Conservation (phyloP, 1,284 basidiomycete genomes). For the Cutaneotrichosporon spelunceum region DNA sequence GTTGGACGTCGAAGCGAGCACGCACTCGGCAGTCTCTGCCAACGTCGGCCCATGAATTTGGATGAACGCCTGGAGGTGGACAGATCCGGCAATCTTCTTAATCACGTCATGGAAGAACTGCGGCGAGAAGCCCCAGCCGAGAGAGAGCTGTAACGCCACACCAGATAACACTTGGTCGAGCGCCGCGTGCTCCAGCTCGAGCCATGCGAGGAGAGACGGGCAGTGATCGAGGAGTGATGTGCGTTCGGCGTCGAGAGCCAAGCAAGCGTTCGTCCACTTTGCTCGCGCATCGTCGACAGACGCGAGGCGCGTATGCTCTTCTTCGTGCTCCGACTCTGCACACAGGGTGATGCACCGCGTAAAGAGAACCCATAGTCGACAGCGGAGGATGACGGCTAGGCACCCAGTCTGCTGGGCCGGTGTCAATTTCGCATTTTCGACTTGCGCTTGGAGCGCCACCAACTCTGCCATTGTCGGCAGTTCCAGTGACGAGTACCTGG, state of each 20-base stretch:
- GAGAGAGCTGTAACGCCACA: slow-evolving; percentile 2
- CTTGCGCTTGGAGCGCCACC: neutral
- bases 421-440: slow-evolving; percentile 23
- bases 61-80: slow-evolving; percentile 8
- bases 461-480: slow-evolving; percentile 2
- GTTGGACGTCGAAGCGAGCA: slow-evolving; percentile 7
- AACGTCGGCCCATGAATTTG: slow-evolving; percentile 2
- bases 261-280: slow-evolving; percentile 5
- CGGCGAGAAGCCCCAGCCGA: slow-evolving; percentile 9
- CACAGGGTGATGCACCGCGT: neutral
- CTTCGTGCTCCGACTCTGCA: neutral
- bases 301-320: slow-evolving; percentile 5
- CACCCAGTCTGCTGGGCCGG: slow-evolving; percentile 2
- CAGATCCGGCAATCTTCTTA: neutral
- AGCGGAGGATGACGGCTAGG: slow-evolving; percentile 2
- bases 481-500: neutral
- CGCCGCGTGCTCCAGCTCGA: slow-evolving; percentile 10
- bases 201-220: slow-evolving; percentile 3
- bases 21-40: neutral
- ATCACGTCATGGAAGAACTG: slow-evolving; percentile 9
- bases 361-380: slow-evolving; percentile 2
- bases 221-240: neutral
- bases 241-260: slow-evolving; percentile 4
- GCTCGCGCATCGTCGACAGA: slow-evolving; percentile 3
- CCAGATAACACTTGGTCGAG: slow-evolving; percentile 5